These are phyloP conservation scores for Penicilliopsis zonata DNA, from an alignment of 495 filamentous ascomycete species.

Conservation along the genomic window DNA sequence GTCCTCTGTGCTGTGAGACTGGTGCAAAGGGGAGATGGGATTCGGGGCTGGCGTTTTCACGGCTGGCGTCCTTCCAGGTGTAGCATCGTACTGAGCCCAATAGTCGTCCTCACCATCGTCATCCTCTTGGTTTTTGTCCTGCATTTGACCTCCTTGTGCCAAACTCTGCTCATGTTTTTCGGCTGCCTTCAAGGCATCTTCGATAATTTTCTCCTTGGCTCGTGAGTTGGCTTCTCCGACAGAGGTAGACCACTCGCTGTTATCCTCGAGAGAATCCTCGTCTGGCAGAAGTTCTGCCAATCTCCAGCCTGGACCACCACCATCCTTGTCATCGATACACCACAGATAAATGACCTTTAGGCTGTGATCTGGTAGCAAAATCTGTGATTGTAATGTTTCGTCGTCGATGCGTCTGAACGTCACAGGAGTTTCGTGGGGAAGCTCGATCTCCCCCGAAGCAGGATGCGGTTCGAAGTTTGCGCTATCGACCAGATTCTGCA, in stretches of 20 bases:
- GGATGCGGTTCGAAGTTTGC: constrained; percentile 78
- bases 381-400: constrained; percentile 70
- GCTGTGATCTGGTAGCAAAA: constrained; percentile 41
- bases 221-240: constrained; percentile 41
- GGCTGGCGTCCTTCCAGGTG: constrained; percentile 64
- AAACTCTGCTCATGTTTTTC: constrained; percentile 13
- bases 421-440: constrained; percentile 49
- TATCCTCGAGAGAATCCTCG: constrained; percentile 26
- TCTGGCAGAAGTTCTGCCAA: constrained; percentile 65
- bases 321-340: constrained; percentile 56
- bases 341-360: constrained; percentile 51
- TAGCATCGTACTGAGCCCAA: constrained; percentile 89
- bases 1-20: constrained; percentile 19
- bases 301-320: constrained; percentile 64
- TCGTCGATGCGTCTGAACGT: constrained; percentile 66
- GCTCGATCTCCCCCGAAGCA: constrained; percentile 81
- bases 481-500: constrained; percentile 52
- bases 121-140: constrained; percentile 16
- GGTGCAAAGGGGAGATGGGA: constrained; percentile 17
- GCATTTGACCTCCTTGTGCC: constrained; percentile 12
- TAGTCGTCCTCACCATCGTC: constrained; percentile 84
- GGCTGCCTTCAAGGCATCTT: constrained; percentile 23
- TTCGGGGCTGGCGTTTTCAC: constrained; percentile 48
- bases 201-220: constrained; percentile 21
- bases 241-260: constrained; percentile 35